Evolutionary conservation across 345 rosid genomes (phyloP).

Genomic region (Linum lewisii): DNA sequence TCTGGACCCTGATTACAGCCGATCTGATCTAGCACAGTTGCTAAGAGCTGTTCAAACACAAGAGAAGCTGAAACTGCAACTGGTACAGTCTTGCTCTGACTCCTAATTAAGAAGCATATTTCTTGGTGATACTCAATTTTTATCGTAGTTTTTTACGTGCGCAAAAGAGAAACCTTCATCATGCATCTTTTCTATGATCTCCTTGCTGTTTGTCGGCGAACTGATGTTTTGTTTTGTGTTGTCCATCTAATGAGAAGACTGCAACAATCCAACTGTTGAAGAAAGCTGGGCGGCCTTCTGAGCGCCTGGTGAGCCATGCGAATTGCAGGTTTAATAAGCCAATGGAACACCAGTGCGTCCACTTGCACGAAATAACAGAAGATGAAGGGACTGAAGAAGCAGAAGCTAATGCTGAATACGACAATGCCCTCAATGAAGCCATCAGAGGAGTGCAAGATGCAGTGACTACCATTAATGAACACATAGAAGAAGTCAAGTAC

Average conservation of each 20-base stretch:
- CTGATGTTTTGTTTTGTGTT: background rate
- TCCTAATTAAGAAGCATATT: no score
- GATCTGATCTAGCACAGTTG: constrained; percentile 64
- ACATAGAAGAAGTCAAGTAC: constrained; percentile 68
- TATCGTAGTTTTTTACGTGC: no score
- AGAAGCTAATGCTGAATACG: constrained; percentile 78
- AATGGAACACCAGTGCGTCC: constrained; percentile 64
- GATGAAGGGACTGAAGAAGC: constrained; percentile 83
- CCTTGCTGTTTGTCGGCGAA: constrained; percentile 3
- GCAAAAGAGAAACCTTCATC: no score
- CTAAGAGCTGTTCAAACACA: constrained; percentile 71
- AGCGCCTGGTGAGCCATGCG: constrained; percentile 58
- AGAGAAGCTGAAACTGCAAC: constrained; percentile 73
- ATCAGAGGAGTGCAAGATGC: constrained; percentile 81
- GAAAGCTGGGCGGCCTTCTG: constrained; percentile 81
- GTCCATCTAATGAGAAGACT: constrained; percentile 29
- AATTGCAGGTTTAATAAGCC: constrained; percentile 63
- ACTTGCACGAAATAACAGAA: constrained; percentile 82
- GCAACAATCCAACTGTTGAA: constrained; percentile 80
- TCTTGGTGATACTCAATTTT: no score
- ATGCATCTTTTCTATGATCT: background rate
- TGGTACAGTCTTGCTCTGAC: constrained; percentile 28
- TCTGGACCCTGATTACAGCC: constrained; percentile 32
- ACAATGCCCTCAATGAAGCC: constrained; percentile 79
- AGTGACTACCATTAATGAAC: constrained; percentile 71